Evolutionary conservation across 805 yeast genomes (phyloP), one percentile per base, ranked within the genome.

Genomic region (Metschnikowia picachoensis): DNA sequence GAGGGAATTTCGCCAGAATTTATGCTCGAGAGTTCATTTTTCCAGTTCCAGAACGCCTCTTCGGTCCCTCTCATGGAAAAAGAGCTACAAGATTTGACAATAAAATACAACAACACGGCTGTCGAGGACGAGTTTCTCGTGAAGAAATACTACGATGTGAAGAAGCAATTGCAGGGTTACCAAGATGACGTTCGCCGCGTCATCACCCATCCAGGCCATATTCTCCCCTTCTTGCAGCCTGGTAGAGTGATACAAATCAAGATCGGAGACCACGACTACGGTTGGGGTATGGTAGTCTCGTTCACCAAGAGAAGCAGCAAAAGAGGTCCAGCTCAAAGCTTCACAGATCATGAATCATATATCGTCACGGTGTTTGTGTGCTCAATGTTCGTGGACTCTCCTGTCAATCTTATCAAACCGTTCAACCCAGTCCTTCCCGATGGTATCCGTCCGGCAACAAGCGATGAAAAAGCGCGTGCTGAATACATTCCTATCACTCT

Each of bases 1-100:
- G 99, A 94, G 68, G 99, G 99, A 49, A 88, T 94, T 45, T 90
- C 98, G 1, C 98, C 99, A 0, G 99, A 94, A 64, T 94, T 86
- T 53, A 91, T 94, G 97, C 76, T 94, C 54, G 96, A 90, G 63
- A 79, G 85, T 57, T 92, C 99, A 2, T 94, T 94, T 61, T 94
- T 73, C 70, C 99, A 94, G 66, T 95, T 91, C 64, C 99, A 94
- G 65, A 92, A 87, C 62, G 88, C 92, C 9, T 80, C 92, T 13
- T 80, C 95, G 20, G 95, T 95, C 12, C 99, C 99, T 1, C 71
- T 76, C 14, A 73, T 94, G 72, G 96, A 90, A 58, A 74, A 73
- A 47, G 76, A 86, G 53, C 68, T 87, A 17, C 67, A 68, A n/a
- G 79, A 74, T 31, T 65, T 84, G 54, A 76, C 79, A 32, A 66